A percentile compares a stretch with the other conserved stretches of the same genome.
These are phyloP conservation scores for Yamadazyma mexicana DNA, from an alignment of 1,139 yeast species.

Conservation along the genomic window DNA sequence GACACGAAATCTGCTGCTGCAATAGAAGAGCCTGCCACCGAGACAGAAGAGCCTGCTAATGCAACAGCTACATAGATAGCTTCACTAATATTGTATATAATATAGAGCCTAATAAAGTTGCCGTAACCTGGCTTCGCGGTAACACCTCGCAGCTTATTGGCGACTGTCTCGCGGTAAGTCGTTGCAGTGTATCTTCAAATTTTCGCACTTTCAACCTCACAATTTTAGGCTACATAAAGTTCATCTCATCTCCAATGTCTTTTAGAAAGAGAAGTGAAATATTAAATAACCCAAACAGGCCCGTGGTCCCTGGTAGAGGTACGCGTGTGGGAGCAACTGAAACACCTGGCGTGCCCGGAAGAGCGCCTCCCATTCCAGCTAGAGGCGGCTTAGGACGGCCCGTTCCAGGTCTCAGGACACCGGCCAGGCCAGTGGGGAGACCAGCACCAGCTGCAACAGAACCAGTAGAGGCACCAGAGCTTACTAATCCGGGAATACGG, in stretches of 20 bases:
- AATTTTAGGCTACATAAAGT: not conserved
- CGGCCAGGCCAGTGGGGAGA: not conserved
- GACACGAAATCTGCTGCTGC: no score
- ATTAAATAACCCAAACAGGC: constrained; percentile 28
- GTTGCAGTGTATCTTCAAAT: not conserved
- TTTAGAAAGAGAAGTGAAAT: constrained; percentile 72
- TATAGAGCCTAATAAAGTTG: not conserved
- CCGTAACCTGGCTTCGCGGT: no score
- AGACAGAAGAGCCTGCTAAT: not conserved
- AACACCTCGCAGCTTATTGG: no score
- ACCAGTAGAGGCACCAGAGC: constrained; percentile 9
- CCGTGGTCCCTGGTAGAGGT: constrained; percentile 14
- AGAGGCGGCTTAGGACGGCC: not conserved
- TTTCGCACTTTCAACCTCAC: not conserved
- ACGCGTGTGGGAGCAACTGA: constrained; percentile 5
- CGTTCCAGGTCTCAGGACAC: constrained; percentile 1
- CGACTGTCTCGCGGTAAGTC: not conserved
- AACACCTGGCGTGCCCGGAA: constrained; percentile 3
- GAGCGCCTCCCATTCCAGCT: not conserved
- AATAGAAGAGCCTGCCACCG: no score
- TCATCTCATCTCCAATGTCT: constrained; percentile 46
- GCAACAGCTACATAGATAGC: no score
- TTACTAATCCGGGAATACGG: constrained; percentile 57
- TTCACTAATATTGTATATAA: no score
- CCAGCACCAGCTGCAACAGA: constrained; percentile 7